Conservation (phyloP, 805 yeast genomes). For the Alloascoidea africana region DNA sequence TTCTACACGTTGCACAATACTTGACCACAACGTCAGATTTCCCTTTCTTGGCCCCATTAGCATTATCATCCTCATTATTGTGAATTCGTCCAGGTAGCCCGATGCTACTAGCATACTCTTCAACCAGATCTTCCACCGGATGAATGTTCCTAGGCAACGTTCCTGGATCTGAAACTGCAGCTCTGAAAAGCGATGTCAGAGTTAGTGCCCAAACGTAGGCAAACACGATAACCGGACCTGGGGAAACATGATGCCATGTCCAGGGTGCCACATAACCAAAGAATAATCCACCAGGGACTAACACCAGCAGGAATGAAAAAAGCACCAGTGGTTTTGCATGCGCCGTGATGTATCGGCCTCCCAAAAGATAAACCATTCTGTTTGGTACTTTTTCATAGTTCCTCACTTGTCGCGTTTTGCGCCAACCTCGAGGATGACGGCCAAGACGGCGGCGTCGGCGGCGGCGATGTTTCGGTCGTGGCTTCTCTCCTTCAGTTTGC, state of each 20-base stretch:
- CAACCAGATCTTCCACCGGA: conserved; percentile 32
- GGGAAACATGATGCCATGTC: conserved; percentile 41
- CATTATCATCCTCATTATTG: conserved; percentile 21
- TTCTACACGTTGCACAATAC: conserved; percentile 48
- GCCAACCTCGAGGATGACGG: too few relatives aligned
- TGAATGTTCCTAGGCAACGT: conserved; percentile 51
- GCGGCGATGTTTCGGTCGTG: background rate
- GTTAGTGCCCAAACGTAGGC: conserved; percentile 41
- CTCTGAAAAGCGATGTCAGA: conserved; percentile 31
- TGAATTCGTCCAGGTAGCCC: conserved; percentile 27
- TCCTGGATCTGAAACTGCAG: conserved; percentile 58
- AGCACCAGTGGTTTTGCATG: conserved; percentile 24
- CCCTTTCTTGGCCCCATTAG: too few relatives aligned
- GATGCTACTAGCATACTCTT: conserved; percentile 37
- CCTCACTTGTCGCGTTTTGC: background rate
- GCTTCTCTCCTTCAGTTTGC: background rate
- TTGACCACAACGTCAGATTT: conserved; percentile 18
- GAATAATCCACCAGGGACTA: conserved; percentile 38
- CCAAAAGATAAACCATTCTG: conserved; percentile 24
- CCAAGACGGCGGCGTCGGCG: too few relatives aligned
- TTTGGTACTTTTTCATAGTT: background rate
- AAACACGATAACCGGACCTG: conserved; percentile 40
- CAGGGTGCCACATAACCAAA: conserved; percentile 32
- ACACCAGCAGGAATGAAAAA: conserved; percentile 17
- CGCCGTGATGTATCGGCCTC: conserved; percentile 44